Conservation (phyloP, 768 basidiomycete species). For the Termitomyces sp. region DNA sequence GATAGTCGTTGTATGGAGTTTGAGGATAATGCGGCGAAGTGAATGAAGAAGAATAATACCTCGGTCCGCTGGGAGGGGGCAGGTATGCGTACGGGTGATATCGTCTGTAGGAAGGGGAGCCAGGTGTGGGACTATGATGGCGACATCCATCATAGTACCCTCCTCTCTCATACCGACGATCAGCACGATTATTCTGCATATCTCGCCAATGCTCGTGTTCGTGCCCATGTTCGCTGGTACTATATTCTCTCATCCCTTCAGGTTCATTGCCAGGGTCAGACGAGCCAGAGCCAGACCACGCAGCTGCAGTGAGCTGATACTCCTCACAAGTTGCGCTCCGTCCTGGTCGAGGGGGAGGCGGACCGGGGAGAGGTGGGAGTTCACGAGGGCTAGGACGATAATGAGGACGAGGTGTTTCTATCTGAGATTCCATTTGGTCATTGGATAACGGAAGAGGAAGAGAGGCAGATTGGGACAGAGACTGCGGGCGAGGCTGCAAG, state of each 20-base stretch:
- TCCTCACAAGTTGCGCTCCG: not conserved
- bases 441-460: not conserved
- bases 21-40: not conserved
- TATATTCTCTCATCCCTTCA: not conserved
- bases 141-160: not conserved
- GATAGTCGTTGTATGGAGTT: not conserved
- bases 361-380: slow-evolving; percentile 8
- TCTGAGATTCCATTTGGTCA: not conserved
- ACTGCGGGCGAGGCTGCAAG: not conserved
- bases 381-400: not conserved
- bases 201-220: not conserved
- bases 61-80: not conserved
- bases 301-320: slow-evolving; percentile 5
- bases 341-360: not conserved
- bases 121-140: not conserved
- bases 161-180: not conserved
- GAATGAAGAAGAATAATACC: slow-evolving; percentile 1
- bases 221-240: not conserved
- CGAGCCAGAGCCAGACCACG: slow-evolving; percentile 5
- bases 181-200: not conserved
- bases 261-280: slow-evolving; percentile 1
- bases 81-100: slow-evolving; percentile 5
- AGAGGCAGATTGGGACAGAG: not conserved
- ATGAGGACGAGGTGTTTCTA: not conserved
- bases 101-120: not conserved